Evolutionary conservation across 2,329 filamentous ascomycete species (phyloP), one percentile per base, ranked within the genome.

Genomic region (Grosmannia huntii): DNA sequence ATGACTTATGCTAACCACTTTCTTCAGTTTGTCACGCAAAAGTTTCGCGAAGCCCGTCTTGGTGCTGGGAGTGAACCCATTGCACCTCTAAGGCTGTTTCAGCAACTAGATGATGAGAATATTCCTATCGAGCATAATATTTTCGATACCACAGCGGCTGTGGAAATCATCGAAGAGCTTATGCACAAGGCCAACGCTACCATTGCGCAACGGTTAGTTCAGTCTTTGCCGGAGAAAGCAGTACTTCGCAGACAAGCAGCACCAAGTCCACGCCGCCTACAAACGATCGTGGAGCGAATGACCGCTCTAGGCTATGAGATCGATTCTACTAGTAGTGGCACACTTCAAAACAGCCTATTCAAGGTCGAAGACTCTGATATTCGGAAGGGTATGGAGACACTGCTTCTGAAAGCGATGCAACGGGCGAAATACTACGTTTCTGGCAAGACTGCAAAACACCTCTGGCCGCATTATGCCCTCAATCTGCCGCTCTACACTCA

Each of bases 51-150:
- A 73, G 79, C 83, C 55, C 87, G 94, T 60, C 87, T 96, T 60
- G 89, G 87, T 59, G 86, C 90, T 56, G 86, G 87, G 41, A 84
- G 84, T 50, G 83, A 87, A 63, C 84, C 87, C 14, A 88, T 96
- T 65, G 87, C 91, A 38, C 86, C 92, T 48, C 82, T 99, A 56
- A 87, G 94, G 59, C 80, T 99, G 53, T 77, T 97, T 61, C 90
- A 96, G 72, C 91, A 96, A 73, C 80, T 97, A 48, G 94, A 99
- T 65, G 94, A 99, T 65, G 94, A 99, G 77, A 97, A 97, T 71
- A 90, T 96, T 57, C 94, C 92, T 2, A 91, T 97, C 48, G 90
- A 96, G 74, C 84, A 90, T 70, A 99, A 97, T 74, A 88, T 99
- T 63, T 99, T 97, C 68, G 86, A 96, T 70, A 92, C 89, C 33